Evolutionary conservation across 805 yeast species (phyloP), one percentile per base, ranked within the genome.

Genomic region (Candida parachauliodes): DNA sequence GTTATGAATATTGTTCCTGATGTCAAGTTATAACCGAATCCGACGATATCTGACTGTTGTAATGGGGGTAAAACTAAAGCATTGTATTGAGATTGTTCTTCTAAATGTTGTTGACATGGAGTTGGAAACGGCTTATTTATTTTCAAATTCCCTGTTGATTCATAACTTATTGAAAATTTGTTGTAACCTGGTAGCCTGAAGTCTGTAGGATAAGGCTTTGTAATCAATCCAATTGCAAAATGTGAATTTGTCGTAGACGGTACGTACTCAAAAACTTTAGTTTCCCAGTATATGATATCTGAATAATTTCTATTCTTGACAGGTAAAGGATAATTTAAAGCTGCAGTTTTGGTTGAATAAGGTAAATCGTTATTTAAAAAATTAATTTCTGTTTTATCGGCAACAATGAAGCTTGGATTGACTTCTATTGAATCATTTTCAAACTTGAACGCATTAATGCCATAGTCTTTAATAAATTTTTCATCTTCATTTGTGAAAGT

Each of bases 181-280:
- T 77, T 72, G 55, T 78, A 74, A 1, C 95, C 95, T 0, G 95
- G 95, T 10, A 81, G 65, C 46, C 86, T 68, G 56, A 83, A 85
- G 3, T 50, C 28, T 41, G 74, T 68, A 2, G 95, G 93, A 49
- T 82, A 82, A 2, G 93, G 91, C 45, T 72, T 76, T 0, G 91
- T 79, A 8, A 77, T 74, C 19, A 84, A 62, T 0, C 94, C 93
- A 32, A 84, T 68, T 21, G 82, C 70, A 40, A 83, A 70, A 24
- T 73, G 72, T 1, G 80, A 70, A 39, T 72, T 74, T 2, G 66
- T 52, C 19, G 49, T 49, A 17, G 42, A 43, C 7, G 32, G 30
- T 25, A 42, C 36, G 36, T 41, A 63, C 42, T 67, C 72, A 45
- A 54, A 68, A 7, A 68, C 55, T 42, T 68, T 68, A 6, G 60